Evolutionary conservation across 2,329 filamentous ascomycete genomes (phyloP).

Genomic region (Graphiopsis chlorocephala): DNA sequence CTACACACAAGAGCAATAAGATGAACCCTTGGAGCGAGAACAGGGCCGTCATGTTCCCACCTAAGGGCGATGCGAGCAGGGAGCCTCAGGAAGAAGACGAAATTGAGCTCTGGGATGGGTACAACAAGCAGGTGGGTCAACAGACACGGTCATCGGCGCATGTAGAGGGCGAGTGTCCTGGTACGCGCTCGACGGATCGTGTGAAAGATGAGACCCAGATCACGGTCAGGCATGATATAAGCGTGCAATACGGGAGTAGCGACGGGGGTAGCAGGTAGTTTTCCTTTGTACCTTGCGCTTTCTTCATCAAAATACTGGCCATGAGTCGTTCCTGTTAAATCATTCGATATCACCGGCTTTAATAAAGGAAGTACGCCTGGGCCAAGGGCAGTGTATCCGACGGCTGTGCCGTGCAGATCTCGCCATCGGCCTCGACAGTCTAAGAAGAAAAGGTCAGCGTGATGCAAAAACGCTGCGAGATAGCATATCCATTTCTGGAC

Average conservation of each 20-base stretch:
- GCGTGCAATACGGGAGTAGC: neutral
- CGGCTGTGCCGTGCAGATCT: constrained; percentile 70
- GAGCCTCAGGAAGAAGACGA: neutral
- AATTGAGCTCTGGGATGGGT: neutral
- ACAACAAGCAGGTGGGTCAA: neutral
- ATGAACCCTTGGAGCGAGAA: neutral
- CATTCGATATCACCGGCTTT: neutral
- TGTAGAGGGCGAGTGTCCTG: neutral
- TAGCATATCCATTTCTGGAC: no score
- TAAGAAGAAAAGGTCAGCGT: constrained; percentile 30
- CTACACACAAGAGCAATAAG: neutral
- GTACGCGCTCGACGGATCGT: neutral
- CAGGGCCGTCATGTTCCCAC: neutral
- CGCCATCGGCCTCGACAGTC: constrained; percentile 78
- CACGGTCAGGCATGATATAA: constrained; percentile 1
- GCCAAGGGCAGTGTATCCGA: constrained; percentile 69
- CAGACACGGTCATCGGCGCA: neutral
- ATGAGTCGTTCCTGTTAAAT: neutral
- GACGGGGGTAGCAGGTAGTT: neutral
- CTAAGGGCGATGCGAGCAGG: neutral
- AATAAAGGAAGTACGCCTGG: constrained; percentile 72
- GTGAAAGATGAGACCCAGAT: neutral
- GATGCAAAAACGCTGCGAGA: neutral
- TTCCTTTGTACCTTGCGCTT: neutral
- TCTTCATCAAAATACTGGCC: neutral